Conservation (phyloP, 768 basidiomycete species). For the Suillus fuscotomentosus region DNA sequence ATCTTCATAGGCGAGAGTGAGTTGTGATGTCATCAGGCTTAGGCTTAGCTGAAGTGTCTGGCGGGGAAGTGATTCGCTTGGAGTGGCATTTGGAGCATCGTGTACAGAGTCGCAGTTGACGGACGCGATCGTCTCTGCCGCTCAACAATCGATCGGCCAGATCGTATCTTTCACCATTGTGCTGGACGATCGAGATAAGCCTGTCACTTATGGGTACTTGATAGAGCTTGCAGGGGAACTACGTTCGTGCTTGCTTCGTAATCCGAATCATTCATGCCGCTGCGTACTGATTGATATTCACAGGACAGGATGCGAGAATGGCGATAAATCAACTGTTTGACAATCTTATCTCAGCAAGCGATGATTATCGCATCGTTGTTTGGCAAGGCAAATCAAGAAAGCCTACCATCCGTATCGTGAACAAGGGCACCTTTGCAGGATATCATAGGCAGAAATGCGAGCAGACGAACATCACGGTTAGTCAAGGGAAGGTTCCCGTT, state of each 20-base stretch:
- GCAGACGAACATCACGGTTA: constrained; percentile 1
- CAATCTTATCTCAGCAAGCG: background rate
- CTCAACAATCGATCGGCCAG: constrained; percentile 2
- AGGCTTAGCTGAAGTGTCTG: background rate
- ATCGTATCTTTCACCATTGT: background rate
- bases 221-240: constrained; percentile 3
- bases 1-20: background rate
- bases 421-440: constrained; percentile 17
- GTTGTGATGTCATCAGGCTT: background rate
- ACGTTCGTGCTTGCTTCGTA: background rate
- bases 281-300: background rate
- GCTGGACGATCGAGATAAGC: constrained; percentile 6
- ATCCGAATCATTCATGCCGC: background rate
- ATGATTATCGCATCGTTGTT: background rate
- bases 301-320: background rate
- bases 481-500: constrained; percentile 16
- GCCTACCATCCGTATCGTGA: constrained; percentile 23
- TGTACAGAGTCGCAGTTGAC: constrained; percentile 15
- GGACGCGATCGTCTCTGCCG: constrained; percentile 7
- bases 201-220: constrained; percentile 8
- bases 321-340: constrained; percentile 5
- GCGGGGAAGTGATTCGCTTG: background rate
- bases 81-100: constrained; percentile 1
- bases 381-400: background rate
- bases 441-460: constrained; percentile 18